phyloP scores from a whole-genome alignment of 805 yeast species.

The Cephaloascus fragrans region DNA sequence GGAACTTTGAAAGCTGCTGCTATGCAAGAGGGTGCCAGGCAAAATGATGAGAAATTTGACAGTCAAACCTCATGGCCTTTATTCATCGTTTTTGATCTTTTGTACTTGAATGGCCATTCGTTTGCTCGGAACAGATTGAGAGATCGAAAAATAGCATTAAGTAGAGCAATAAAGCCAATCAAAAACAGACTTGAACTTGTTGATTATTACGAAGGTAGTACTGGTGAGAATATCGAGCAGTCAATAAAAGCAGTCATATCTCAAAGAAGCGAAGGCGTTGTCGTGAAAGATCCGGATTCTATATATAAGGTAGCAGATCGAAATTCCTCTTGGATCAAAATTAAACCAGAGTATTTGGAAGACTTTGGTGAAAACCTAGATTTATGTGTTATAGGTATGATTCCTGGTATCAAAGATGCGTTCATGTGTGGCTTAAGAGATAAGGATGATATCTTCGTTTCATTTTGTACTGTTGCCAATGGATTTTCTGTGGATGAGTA shows the following conservation, averaged over 20 bases:
- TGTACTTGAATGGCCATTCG: constrained; percentile 58
- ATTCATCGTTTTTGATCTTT: constrained; percentile 61
- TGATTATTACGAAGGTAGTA: constrained; percentile 23
- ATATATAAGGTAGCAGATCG: constrained; percentile 54
- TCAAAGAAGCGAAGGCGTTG: constrained; percentile 70
- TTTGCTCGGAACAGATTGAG: constrained; percentile 44
- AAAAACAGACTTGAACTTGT: constrained; percentile 43
- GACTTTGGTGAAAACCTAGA: constrained; percentile 86
- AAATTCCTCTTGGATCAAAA: constrained; percentile 68
- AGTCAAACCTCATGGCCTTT: constrained; percentile 37
- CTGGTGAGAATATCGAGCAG: constrained; percentile 42
- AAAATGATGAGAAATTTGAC: constrained; percentile 23
- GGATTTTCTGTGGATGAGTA: constrained; percentile 66
- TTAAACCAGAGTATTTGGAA: constrained; percentile 84
- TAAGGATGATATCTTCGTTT: constrained; percentile 35
- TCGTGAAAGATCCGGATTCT: constrained; percentile 56
- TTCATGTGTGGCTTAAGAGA: constrained; percentile 66
- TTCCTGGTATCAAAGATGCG: constrained; percentile 60
- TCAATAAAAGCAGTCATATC: constrained; percentile 51
- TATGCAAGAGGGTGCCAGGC: constrained; percentile 35
- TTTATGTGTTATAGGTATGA: constrained; percentile 68
- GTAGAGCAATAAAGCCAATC: constrained; percentile 31
- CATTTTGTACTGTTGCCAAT: constrained; percentile 76
- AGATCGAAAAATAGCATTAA: constrained; percentile 45
- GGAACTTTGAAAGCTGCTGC: constrained; percentile 73